Base-by-base conservation (phyloP, 2,329 filamentous ascomycete species). In the Arthroderma uncinatum region DNA sequence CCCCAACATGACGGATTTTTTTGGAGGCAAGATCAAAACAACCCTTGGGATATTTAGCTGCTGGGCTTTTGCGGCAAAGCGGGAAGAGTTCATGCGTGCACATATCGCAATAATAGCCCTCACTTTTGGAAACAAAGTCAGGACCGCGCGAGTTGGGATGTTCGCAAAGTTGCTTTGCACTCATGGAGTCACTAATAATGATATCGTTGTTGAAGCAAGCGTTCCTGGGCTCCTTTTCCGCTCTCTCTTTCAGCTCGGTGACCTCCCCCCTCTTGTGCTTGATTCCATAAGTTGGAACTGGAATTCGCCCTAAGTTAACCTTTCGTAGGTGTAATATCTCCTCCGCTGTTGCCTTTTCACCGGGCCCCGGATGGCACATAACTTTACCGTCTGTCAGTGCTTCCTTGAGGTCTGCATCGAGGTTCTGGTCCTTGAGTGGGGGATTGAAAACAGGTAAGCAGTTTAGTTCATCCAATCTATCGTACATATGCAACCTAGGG, bases 101-200 rank as follows among this genome's bases (percentile, higher is more conserved):
- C 56, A 57, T 42, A 19, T 57, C 56, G 16, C 56, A 57, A 28
- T n/a, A 53, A 4, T 37, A 8, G 6, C 48, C 50, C 28, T 57
- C 56, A 19, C 44, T 30, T 23, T 10, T 54, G 12, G 21, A 33
- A 4, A 21, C 56, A 47, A 37, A 54, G 16, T 57, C 56, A 12
- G 56, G 56, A 0, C 50, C 50, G 2, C 14, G 7, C 4, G 56
- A 57, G 10, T 23, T 48, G 9, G 56, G 48, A n/a, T 54, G 12
- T 8, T 53, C 14, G 16, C 56, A 57, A 4, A 40, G 14, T 16
- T n/a, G 14, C 37, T 16, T n/a, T 40, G 37, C 37, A 16, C 14
- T 16, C 14, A 16, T 16, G n/a, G 14, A n/a, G 14, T 40, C 16
- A 19, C 14, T 16, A 16, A 40, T 16, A n/a, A 40, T 16, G 2